phyloP scores from a whole-genome alignment of 2,329 filamentous ascomycete species.

The Erysiphe pulchra region DNA sequence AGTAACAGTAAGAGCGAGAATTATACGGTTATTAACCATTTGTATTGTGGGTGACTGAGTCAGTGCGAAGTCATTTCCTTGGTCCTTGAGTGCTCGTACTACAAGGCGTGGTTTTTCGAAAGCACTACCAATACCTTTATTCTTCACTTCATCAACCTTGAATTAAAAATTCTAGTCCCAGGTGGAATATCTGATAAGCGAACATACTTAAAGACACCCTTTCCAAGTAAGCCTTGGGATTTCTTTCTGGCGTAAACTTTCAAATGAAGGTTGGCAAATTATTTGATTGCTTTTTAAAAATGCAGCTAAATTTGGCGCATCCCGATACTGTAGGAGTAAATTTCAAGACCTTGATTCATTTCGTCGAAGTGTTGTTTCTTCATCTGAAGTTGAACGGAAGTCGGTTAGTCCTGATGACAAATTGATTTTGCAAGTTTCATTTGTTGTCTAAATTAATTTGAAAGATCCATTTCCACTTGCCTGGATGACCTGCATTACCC shows the following conservation, averaged over 20 bases:
- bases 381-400: neutral
- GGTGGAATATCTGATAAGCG: neutral
- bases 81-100: constrained; percentile 1
- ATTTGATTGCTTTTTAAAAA: neutral
- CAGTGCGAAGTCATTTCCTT: neutral
- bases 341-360: too few relatives aligned
- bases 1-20: neutral
- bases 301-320: neutral
- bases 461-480: neutral
- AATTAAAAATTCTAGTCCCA: constrained; percentile 1
- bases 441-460: neutral
- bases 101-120: neutral
- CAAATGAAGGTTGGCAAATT: neutral
- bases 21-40: neutral
- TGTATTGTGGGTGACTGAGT: neutral
- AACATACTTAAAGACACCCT: constrained; percentile 1
- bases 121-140: neutral
- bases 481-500: neutral
- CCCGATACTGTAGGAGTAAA: too few relatives aligned
- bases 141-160: constrained; percentile 3
- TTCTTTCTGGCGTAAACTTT: neutral
- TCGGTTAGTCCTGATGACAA: neutral
- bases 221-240: neutral
- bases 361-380: too few relatives aligned
- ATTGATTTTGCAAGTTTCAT: neutral